A percentile compares a stretch with the other conserved stretches of the same genome.
Conservation (phyloP, 1,284 basidiomycete genomes). For the Apiotrichum akiyoshidainum region DNA sequence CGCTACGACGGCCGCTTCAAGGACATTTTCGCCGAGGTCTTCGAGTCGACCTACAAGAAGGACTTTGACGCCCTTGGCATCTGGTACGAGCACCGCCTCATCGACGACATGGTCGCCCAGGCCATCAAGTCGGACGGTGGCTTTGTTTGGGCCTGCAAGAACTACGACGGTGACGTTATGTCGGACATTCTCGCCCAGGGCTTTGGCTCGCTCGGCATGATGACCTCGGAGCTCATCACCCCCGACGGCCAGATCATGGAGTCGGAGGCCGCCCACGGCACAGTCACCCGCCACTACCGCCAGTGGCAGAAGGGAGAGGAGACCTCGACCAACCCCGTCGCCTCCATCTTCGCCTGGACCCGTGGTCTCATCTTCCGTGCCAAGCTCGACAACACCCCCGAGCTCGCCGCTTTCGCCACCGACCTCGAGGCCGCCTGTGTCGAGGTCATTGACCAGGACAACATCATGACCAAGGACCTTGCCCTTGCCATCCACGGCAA, state of each 20-base stretch:
- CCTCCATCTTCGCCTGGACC: slow-evolving; percentile 98
- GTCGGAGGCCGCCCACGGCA: slow-evolving; percentile 90
- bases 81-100: slow-evolving; percentile 92
- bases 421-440: slow-evolving; percentile 84
- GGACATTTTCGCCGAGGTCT: slow-evolving; percentile 96
- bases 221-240: slow-evolving; percentile 95
- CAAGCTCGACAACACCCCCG: slow-evolving; percentile 81
- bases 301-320: slow-evolving; percentile 95
- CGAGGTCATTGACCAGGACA: slow-evolving; percentile 85
- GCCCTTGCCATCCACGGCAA: slow-evolving; percentile 93
- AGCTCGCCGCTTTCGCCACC: slow-evolving; percentile 70
- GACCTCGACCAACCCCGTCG: slow-evolving; percentile 96
- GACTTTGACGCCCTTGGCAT: slow-evolving; percentile 78
- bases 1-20: slow-evolving; percentile 98
- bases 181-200: slow-evolving; percentile 83
- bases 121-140: slow-evolving; percentile 94
- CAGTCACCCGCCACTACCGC: slow-evolving; percentile 87
- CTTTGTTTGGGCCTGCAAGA: slow-evolving; percentile 97
- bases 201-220: slow-evolving; percentile 91
- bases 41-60: slow-evolving; percentile 76
- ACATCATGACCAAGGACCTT: slow-evolving; percentile 94
- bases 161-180: slow-evolving; percentile 91
- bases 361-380: slow-evolving; percentile 90
- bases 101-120: slow-evolving; percentile 95
- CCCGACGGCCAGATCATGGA: slow-evolving; percentile 90